Evolutionary conservation across 176 grass and related monocot species (phyloP).

Genomic region (Alopecurus myosuroides): DNA sequence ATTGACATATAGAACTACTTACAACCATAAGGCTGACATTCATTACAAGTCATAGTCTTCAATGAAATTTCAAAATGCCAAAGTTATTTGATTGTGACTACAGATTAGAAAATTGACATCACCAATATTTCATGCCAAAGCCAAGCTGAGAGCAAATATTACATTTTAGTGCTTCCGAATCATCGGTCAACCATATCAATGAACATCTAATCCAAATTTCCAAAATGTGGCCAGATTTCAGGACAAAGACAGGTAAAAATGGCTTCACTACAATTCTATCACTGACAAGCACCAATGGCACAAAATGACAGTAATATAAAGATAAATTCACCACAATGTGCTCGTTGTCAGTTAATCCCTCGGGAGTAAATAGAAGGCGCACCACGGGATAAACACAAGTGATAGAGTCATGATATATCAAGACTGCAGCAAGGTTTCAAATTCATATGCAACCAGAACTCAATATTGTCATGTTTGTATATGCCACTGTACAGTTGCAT

Average conservation of each 20-base stretch:
- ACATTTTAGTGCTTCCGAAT: neutral
- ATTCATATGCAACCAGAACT: no score
- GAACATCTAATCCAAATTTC: neutral
- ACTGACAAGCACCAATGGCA: neutral
- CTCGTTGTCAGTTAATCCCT: neutral
- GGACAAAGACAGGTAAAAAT: neutral
- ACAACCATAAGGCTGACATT: neutral
- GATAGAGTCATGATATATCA: no score
- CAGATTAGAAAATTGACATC: neutral
- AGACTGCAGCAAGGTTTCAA: no score
- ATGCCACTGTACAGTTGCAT: no score
- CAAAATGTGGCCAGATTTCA: neutral
- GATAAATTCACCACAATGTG: neutral
- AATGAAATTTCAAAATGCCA: neutral
- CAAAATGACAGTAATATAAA: neutral
- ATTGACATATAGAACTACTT: neutral
- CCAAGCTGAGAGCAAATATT: neutral
- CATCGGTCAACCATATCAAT: no score
- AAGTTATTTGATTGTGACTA: neutral
- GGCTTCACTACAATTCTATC: neutral
- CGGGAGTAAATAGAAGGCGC: neutral
- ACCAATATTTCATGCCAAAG: neutral
- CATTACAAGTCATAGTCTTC: neutral
- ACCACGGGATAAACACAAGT: neutral
- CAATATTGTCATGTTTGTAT: no score